These are phyloP conservation scores for Candida silvatica DNA, from an alignment of 805 yeast genomes.

Conservation along the genomic window DNA sequence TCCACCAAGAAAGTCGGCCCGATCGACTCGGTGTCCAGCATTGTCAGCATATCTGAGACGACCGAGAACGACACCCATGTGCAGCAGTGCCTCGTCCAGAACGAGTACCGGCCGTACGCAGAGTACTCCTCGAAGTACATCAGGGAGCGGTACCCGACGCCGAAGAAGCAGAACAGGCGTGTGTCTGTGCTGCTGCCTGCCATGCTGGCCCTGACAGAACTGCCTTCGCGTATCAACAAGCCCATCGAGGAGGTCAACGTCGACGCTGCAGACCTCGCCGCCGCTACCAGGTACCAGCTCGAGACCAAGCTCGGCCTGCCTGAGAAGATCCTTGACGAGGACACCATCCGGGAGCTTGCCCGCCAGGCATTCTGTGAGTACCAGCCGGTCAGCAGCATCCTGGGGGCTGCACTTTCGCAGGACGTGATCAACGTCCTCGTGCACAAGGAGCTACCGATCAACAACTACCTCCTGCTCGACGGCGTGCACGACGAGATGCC, in stretches of 20 bases:
- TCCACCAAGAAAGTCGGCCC: conserved; percentile 42
- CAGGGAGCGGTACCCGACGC: conserved; percentile 9
- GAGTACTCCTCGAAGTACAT: conserved; percentile 10
- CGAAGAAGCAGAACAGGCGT: conserved; percentile 32
- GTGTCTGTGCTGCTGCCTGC: conserved; percentile 52
- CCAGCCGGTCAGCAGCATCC: conserved; percentile 75
- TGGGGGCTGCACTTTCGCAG: conserved; percentile 89
- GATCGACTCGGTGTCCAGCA: conserved; percentile 32
- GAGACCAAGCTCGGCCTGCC: not conserved
- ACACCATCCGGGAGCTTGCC: conserved; percentile 39
- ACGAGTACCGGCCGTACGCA: conserved; percentile 28
- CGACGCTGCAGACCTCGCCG: conserved; percentile 20
- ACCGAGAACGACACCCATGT: conserved; percentile 25
- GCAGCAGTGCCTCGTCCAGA: conserved; percentile 30
- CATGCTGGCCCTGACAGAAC: conserved; percentile 49
- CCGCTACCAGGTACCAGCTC: conserved; percentile 13
- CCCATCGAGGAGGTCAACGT: conserved; percentile 18
- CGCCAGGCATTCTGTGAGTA: conserved; percentile 55
- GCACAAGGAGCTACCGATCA: conserved; percentile 69
- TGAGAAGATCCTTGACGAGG: conserved; percentile 25
- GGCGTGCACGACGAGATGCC: conserved; percentile 70
- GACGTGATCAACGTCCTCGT: conserved; percentile 81
- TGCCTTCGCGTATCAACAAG: conserved; percentile 13
- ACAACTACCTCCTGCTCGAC: conserved; percentile 73
- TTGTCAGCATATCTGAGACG: conserved; percentile 27